Evolutionary conservation across 805 yeast genomes (phyloP), one percentile per base, ranked within the genome.

Genomic region (Candida silvicultrix): DNA sequence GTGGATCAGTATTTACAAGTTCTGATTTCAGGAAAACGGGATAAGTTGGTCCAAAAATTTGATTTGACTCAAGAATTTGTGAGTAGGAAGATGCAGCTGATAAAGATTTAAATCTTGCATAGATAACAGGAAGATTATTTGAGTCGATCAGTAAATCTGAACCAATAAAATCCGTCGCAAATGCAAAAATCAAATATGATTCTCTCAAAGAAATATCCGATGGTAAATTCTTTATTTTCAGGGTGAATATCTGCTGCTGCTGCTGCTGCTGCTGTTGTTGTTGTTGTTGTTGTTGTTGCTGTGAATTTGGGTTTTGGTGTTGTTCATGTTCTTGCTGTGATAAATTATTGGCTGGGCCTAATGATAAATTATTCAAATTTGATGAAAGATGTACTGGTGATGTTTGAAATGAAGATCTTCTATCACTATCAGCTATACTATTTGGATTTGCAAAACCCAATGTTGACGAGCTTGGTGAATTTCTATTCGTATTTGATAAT

Each of bases 151-250:
- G 57, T 35, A 79, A 53, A 45, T 78, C 84, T 37, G 80, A 65
- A 47, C 65, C 71, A 32, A 73, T 51, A 41, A 82, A 83, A 53
- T 83, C 88, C 50, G 71, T 65, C n/a, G 87, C 85, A 45, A 85
- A 65, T 6, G 92, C 75, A 59, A 85, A 85, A 8, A 85, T 72
- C 15, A 83, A 69, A 42, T 75, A 70, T 2, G 86, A 81, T 61
- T 85, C 95, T 60, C 94, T 74, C 32, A 72, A 52, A 2, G 85
- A 63, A 25, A 85, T 67, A 63, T 85, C 89, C 4, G 64, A 53
- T 9, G 95, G 94, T 12, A 83, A 58, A 56, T 82, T 83, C 53
- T 69, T 68, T 43, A 85, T 58, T 49, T 67, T 71, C 40, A 80
- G 53, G 12, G 63, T 57, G 42, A 56, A 63, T 4, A 42, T 45